A percentile compares a stretch with the other conserved stretches of the same genome.
Conservation (phyloP, 2,329 filamentous ascomycete species). For the Fusarium sambucinum region DNA sequence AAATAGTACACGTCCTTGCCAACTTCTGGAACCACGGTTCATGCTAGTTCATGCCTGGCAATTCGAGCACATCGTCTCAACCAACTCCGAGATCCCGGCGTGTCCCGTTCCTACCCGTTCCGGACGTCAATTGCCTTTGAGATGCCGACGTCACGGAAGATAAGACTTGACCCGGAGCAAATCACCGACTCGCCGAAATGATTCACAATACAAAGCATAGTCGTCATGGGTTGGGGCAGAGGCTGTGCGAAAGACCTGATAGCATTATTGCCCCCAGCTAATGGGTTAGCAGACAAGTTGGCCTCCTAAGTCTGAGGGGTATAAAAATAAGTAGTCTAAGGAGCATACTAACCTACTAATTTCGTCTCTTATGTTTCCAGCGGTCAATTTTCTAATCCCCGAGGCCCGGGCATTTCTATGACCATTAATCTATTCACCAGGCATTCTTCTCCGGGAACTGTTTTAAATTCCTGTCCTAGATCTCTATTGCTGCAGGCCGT, state of each 20-base stretch:
- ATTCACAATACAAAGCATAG: constrained; percentile 2
- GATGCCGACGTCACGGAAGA: constrained; percentile 39
- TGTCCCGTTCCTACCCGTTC: constrained; percentile 45
- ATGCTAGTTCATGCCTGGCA: constrained; percentile 27
- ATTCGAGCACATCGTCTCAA: constrained; percentile 31
- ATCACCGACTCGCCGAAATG: constrained; percentile 17
- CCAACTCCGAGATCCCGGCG: constrained; percentile 37
- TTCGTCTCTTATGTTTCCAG: no score
- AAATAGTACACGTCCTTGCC: constrained; percentile 13
- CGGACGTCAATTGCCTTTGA: constrained; percentile 32
- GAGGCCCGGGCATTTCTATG: background rate
- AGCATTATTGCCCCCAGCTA: constrained; percentile 14
- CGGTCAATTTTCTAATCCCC: no score
- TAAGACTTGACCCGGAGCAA: constrained; percentile 16
- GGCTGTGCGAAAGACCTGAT: background rate
- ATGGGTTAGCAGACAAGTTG: no score
- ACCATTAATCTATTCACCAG: background rate
- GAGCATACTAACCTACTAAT: no score
- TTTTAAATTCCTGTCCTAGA: constrained; percentile 9
- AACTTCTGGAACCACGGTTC: constrained; percentile 23
- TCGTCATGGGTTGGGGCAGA: background rate
- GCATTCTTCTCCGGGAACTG: background rate
- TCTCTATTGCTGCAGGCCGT: constrained; percentile 37
- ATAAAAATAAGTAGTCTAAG: no score
- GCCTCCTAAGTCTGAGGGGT: no score